phyloP scores from a whole-genome alignment of 163 green algal species.

The Scenedesmus sp. region DNA sequence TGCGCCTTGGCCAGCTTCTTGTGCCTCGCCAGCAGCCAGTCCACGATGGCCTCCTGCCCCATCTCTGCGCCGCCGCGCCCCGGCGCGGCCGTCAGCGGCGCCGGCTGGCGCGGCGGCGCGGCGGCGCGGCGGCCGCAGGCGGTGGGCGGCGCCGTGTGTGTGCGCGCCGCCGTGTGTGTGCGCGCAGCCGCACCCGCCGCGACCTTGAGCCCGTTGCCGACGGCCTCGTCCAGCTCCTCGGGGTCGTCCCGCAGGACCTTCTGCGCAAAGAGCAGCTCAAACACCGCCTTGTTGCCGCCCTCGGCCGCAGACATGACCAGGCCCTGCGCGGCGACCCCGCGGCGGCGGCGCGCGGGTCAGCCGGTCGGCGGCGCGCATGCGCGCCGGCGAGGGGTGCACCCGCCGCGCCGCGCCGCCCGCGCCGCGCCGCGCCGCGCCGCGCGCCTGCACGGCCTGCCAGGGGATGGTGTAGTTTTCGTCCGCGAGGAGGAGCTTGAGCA shows the following conservation, averaged over 20 bases:
- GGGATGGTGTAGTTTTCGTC: conserved; percentile 10
- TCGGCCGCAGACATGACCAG: conserved; percentile 21
- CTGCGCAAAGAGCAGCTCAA: conserved; percentile 3
- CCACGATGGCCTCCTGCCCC: neutral
- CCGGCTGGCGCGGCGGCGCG: too few species aligned
- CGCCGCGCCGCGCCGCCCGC: too few species aligned
- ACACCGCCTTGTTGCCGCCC: conserved; percentile 1
- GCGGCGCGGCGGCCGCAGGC: too few species aligned
- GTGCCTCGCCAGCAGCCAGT: conserved; percentile 20
- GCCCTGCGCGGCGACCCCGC: neutral
- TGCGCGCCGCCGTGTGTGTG: too few species aligned
- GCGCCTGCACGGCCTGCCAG: conserved; percentile 32
- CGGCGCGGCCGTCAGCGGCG: too few species aligned
- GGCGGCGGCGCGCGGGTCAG: too few species aligned
- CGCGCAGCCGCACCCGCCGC: conserved; percentile 14
- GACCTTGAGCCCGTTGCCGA: conserved; percentile 24
- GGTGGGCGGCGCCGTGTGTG: too few species aligned
- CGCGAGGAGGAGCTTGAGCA: conserved; percentile 35
- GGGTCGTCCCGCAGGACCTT: conserved; percentile 9
- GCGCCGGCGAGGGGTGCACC: too few species aligned
- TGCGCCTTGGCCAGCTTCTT: neutral
- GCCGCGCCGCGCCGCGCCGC: neutral
- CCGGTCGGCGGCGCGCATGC: too few species aligned
- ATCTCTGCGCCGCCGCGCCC: conserved; percentile 22
- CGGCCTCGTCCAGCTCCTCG: conserved; percentile 34